Base-by-base conservation (phyloP, 2,329 filamentous ascomycete genomes). In the Hymenoscyphus infarciens region DNA sequence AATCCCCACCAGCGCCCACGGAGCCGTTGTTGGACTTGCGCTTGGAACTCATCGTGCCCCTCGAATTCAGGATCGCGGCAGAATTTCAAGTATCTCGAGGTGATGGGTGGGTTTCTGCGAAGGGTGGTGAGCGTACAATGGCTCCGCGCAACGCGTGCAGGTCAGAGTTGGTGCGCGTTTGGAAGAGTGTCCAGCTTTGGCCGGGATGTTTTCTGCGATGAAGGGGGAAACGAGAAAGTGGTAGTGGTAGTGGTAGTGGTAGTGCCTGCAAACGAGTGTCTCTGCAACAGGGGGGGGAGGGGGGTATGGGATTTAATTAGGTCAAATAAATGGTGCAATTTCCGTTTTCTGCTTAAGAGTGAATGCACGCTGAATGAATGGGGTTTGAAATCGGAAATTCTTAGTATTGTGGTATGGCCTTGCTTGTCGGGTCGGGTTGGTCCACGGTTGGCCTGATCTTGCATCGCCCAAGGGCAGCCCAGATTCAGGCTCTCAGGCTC, bases 1-100 rank as follows among this genome's bases (percentile, higher is more conserved):
- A 73, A 60, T 83, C 82, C 60, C 80, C 77, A 68, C 77, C 78
- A 67, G 77, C 77, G 66, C 76, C 75, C 70, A 74, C 73, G 61
- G 78, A 64, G 25, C 64, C 66, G 5, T 68, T 69, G 64, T 71
- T 77, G 53, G 79, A 79, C 76, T 85, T 86, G 75, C 84, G 82
- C 79, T 87, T 87, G 67, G 77, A 66, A 55, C 74, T 72, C 73
- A 75, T 75, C 64, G 61, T 69, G 56, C 60, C 55, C 56, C 42
- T 64, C 58, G 60, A 57, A 27, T 29, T 52, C 35, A 19, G 42
- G 33, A 57, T 62, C 65, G 63, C 63, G 15, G 35, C 31, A 16
- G 33, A 52, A 54, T 35, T 59, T 27, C 25, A 22, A 33, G 60
- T 45, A 61, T 61, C 52, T 61, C 39, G 38, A 53, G 29, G 53